Conservation (phyloP, 306 rosid genomes). For the Glycine soja region DNA sequence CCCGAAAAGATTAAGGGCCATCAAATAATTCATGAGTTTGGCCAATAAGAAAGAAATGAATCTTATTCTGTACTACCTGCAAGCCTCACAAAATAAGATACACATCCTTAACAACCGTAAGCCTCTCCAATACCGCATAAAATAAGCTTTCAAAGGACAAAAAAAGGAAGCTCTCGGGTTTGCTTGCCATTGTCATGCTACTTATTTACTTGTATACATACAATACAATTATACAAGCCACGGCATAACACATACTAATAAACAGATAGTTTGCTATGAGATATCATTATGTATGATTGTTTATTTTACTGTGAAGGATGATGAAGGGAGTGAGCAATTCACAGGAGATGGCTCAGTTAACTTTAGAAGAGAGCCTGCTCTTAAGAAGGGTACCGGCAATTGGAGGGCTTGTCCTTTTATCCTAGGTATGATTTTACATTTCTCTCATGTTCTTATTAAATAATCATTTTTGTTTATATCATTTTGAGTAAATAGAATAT, state of each 20-base stretch:
- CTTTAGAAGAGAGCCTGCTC: slow-evolving; percentile 55
- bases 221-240: not conserved
- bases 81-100: no score
- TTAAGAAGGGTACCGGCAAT: slow-evolving; percentile 58
- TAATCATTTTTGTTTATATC: not conserved
- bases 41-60: no score
- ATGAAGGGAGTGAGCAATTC: slow-evolving; percentile 40
- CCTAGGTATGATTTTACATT: slow-evolving; percentile 56
- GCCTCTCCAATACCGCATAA: no score
- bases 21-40: no score
- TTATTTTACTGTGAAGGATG: slow-evolving; percentile 45
- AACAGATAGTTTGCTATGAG: not conserved
- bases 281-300: not conserved
- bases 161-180: no score
- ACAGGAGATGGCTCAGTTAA: slow-evolving; percentile 73
- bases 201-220: not conserved
- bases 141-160: no score
- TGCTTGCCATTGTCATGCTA: not conserved
- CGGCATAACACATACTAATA: no score
- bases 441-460: not conserved
- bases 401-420: slow-evolving; percentile 75
- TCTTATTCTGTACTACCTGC: no score
- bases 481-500: no score
- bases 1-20: no score
- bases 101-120: no score